Evolutionary conservation across 2,329 filamentous ascomycete genomes (phyloP).

Genomic region (Phialemoniopsis sp.): DNA sequence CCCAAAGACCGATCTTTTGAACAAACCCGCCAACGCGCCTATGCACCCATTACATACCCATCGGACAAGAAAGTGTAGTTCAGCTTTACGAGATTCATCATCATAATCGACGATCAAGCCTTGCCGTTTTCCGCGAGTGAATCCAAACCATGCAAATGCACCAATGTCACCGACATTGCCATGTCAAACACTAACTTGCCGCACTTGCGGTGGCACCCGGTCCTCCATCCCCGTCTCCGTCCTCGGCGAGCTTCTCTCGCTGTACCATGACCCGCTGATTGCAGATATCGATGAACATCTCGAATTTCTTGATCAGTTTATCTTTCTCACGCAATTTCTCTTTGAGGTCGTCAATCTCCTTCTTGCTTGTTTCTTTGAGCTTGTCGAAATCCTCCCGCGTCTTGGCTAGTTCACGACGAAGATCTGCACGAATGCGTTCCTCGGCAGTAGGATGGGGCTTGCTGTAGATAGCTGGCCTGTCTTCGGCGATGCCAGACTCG

Average conservation of each 20-base stretch:
- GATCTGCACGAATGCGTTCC: slow-evolving; percentile 59
- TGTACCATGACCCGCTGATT: slow-evolving; percentile 64
- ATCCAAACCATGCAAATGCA: no score
- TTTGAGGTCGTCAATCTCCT: slow-evolving; percentile 55
- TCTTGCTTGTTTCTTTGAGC: slow-evolving; percentile 50
- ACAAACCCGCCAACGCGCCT: no score
- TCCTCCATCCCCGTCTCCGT: slow-evolving; percentile 12
- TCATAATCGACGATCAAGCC: no score
- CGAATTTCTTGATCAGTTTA: slow-evolving; percentile 57
- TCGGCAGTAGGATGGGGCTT: slow-evolving; percentile 60
- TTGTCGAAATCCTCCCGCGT: slow-evolving; percentile 52
- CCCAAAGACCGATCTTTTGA: no score
- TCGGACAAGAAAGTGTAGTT: no score
- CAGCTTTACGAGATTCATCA: no score
- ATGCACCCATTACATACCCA: no score
- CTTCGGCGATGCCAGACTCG: slow-evolving; percentile 53
- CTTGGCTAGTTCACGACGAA: slow-evolving; percentile 56
- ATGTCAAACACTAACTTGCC: no score
- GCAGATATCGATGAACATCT: slow-evolving; percentile 68
- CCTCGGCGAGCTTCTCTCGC: slow-evolving; percentile 42
- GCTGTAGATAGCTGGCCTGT: slow-evolving; percentile 61
- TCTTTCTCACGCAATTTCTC: slow-evolving; percentile 60
- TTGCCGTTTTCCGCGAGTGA: no score
- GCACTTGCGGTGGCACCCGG: no score
- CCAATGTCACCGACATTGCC: no score